phyloP scores from a whole-genome alignment of 2,329 filamentous ascomycete species.

The Hypoxylon sp. region DNA sequence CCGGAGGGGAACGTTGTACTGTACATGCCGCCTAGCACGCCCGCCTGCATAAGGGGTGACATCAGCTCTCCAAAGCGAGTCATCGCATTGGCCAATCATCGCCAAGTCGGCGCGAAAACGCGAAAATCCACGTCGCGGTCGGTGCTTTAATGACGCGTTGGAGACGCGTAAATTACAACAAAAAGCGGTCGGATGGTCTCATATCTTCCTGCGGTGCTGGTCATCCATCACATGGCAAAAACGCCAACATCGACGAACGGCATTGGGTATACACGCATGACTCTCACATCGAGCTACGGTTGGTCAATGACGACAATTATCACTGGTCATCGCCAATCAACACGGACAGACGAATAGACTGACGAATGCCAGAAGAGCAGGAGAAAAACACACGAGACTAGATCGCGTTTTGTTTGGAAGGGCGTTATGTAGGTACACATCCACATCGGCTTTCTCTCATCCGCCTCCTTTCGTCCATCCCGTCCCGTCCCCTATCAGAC shows the following conservation, averaged over 20 bases:
- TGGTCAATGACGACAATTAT: neutral
- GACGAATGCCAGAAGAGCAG: neutral
- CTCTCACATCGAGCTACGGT: neutral
- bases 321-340: neutral
- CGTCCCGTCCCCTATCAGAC: no score
- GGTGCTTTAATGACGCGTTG: conserved; percentile 2
- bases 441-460: no score
- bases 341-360: no score
- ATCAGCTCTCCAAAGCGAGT: no score
- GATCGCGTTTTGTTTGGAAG: neutral
- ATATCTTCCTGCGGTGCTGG: neutral
- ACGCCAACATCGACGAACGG: no score
- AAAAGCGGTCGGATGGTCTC: neutral
- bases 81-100: conserved; percentile 6
- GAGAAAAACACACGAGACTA: neutral
- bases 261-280: neutral
- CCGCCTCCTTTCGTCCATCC: neutral
- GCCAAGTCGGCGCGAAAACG: conserved; percentile 6
- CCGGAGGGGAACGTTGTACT: no score
- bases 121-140: conserved; percentile 21
- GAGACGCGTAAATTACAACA: neutral
- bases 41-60: no score
- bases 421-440: neutral
- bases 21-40: no score
- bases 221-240: neutral